These are phyloP conservation scores for Polygonum maritimum DNA, from an alignment of 148 eudicot species.

Conservation along the genomic window DNA sequence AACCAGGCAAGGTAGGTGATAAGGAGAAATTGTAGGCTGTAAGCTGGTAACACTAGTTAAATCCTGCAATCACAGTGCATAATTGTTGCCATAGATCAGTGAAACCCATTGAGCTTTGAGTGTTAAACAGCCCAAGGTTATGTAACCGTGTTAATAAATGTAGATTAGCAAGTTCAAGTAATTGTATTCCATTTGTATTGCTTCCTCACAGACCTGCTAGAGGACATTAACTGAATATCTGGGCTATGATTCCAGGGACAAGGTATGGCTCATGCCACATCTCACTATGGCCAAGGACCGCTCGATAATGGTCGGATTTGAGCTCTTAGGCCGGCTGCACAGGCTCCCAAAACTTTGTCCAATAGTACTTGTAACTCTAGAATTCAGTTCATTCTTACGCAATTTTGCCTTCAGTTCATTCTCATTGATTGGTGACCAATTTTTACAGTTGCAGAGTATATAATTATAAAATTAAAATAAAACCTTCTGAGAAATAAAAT, in stretches of 20 bases:
- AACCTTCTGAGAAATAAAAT: not conserved
- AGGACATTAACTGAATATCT: not conserved
- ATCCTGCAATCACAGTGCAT: too few species aligned
- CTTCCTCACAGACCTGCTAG: not conserved
- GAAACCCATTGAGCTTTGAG: too few species aligned
- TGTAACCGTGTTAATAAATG: not conserved
- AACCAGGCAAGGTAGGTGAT: not conserved
- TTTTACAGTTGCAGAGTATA: not conserved
- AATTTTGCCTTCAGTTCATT: not conserved
- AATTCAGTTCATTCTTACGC: not conserved
- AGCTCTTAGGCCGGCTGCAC: not conserved
- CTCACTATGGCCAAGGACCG: slow-evolving; percentile 8
- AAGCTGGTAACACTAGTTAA: not conserved
- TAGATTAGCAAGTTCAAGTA: not conserved
- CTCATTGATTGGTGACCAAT: not conserved
- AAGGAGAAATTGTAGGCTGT: not conserved
- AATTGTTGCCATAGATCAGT: too few species aligned
- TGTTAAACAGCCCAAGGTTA: too few species aligned
- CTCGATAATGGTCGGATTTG: not conserved
- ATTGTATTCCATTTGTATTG: not conserved
- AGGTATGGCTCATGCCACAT: not conserved
- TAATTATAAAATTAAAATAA: not conserved
- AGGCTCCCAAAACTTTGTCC: not conserved
- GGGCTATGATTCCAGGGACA: slow-evolving; percentile 1
- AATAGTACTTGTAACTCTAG: not conserved